phyloP scores from a whole-genome alignment of 148 eudicot species.

The Cornus kousa region DNA sequence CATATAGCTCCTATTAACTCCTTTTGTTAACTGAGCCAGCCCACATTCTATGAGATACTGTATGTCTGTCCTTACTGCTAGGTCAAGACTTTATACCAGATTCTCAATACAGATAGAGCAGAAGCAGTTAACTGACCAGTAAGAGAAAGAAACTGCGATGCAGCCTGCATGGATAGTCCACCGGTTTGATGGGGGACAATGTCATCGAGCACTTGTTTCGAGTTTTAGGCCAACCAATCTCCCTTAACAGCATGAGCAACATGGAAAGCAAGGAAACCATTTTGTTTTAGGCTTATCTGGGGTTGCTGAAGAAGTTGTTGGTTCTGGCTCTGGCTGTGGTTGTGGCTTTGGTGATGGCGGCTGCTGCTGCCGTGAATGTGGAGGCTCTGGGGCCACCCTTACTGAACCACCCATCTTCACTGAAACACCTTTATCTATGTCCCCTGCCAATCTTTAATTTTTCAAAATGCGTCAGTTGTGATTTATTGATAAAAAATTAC shows the following conservation, averaged over 20 bases:
- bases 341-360: background rate
- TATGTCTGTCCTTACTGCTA: too few species aligned
- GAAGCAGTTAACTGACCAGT: too few species aligned
- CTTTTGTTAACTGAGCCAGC: background rate
- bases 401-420: conserved; percentile 23
- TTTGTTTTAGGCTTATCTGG: conserved; percentile 15
- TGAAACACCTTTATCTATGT: conserved; percentile 31
- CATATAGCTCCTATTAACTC: background rate
- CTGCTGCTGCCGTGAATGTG: conserved; percentile 6
- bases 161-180: background rate
- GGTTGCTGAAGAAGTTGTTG: conserved; percentile 17
- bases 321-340: conserved; percentile 17
- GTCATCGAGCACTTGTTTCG: background rate
- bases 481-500: background rate
- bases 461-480: background rate
- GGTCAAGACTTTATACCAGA: too few species aligned
- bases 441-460: conserved; percentile 38
- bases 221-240: conserved; percentile 14
- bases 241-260: conserved; percentile 34
- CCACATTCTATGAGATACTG: too few species aligned
- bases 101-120: too few species aligned
- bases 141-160: too few species aligned
- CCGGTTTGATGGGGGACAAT: background rate
- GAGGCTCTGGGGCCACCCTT: conserved; percentile 21
- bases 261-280: conserved; percentile 36